Conservation (phyloP, 495 filamentous ascomycete genomes). For the Immersiella caudata region DNA sequence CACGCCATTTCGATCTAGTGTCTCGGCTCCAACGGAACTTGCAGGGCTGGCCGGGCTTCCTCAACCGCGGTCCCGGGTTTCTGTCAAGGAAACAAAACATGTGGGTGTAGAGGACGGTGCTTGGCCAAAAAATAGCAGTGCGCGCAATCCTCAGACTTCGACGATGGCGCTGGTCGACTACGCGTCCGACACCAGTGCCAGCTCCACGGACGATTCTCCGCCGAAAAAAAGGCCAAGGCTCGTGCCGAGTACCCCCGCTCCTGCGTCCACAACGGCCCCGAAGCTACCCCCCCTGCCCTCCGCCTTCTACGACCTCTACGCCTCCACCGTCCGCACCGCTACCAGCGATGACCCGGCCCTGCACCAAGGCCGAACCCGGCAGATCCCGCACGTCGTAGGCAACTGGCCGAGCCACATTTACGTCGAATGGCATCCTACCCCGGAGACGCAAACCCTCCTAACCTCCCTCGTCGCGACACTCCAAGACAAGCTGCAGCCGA, state of each 20-base stretch:
- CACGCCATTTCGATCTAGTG: neutral
- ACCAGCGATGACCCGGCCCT: conserved; percentile 79
- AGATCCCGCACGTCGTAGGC: conserved; percentile 81
- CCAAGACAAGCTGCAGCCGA: conserved; percentile 22
- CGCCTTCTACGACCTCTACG: conserved; percentile 87
- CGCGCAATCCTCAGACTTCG: neutral
- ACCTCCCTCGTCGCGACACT: conserved; percentile 51
- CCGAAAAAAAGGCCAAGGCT: conserved; percentile 1
- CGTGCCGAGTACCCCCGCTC: neutral
- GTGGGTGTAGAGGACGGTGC: neutral
- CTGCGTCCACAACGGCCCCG: conserved; percentile 21
- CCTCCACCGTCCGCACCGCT: conserved; percentile 72
- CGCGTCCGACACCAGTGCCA: conserved; percentile 58
- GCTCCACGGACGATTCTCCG: conserved; percentile 28
- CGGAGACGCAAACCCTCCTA: conserved; percentile 58
- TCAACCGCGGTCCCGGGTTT: neutral
- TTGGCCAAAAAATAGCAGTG: neutral
- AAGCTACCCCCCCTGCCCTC: conserved; percentile 79
- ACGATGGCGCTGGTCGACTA: conserved; percentile 73
- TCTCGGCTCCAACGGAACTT: neutral
- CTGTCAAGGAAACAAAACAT: neutral
- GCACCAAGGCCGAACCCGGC: conserved; percentile 80
- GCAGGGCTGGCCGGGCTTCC: conserved; percentile 1
- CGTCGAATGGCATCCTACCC: conserved; percentile 82
- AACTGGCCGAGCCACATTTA: conserved; percentile 94